These are phyloP conservation scores for Zostera marina DNA, from an alignment of 116 monocot genomes.

Conservation along the genomic window DNA sequence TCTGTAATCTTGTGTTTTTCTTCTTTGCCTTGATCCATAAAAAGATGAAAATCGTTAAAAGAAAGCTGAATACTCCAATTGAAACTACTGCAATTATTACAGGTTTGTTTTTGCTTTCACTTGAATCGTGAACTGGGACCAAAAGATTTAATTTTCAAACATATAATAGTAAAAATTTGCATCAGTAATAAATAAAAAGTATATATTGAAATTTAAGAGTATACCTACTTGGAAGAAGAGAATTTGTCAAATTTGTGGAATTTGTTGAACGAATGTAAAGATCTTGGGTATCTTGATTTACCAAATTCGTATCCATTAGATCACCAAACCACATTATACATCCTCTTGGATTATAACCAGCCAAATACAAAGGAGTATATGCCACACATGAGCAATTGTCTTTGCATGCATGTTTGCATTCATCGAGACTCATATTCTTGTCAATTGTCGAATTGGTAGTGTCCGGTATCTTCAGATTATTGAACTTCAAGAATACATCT, in stretches of 20 bases:
- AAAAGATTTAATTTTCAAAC: background rate
- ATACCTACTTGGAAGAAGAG: background rate
- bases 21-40: no score
- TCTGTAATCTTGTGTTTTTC: no score
- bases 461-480: conserved; percentile 8
- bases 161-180: no score
- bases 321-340: conserved; percentile 15
- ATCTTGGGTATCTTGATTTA: background rate
- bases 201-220: background rate
- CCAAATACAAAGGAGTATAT: background rate
- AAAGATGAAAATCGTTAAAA: no score
- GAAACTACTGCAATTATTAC: no score
- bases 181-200: background rate
- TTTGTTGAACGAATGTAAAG: conserved; percentile 9
- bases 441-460: background rate
- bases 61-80: no score
- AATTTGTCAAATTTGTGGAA: no score
- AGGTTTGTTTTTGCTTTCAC: no score
- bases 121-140: no score
- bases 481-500: conserved; percentile 8
- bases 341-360: background rate
- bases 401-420: conserved; percentile 4
- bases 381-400: conserved; percentile 14
- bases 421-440: background rate
- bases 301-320: conserved; percentile 1